phyloP scores from a whole-genome alignment of 345 rosid species.

The Sonneratia caseolaris region DNA sequence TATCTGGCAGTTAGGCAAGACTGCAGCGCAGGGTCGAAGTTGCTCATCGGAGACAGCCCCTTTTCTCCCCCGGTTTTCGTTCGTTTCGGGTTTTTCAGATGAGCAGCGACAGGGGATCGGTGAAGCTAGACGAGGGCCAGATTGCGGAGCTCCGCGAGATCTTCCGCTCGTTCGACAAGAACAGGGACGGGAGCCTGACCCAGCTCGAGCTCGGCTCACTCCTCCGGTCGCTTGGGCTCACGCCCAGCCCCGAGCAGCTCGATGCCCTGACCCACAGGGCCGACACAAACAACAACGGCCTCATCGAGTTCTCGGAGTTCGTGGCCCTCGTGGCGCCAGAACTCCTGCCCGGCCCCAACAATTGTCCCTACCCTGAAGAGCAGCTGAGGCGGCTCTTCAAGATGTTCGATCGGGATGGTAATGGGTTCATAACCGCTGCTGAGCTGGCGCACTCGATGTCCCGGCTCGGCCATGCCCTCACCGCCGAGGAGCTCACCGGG shows the following conservation, averaged over 20 bases:
- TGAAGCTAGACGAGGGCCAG: constrained; percentile 64
- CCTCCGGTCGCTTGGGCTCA: constrained; percentile 62
- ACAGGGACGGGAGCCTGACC: constrained; percentile 82
- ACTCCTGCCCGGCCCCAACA: constrained; percentile 39
- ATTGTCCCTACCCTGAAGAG: constrained; percentile 70
- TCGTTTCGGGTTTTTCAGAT: background rate
- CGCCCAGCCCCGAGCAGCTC: constrained; percentile 65
- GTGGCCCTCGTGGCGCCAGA: constrained; percentile 70
- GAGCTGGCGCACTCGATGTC: constrained; percentile 92
- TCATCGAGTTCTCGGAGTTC: constrained; percentile 82
- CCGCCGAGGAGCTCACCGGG: constrained; percentile 72
- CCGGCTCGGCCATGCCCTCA: constrained; percentile 66
- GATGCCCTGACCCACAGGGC: constrained; percentile 62
- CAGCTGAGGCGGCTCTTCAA: constrained; percentile 53
- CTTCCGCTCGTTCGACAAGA: constrained; percentile 75
- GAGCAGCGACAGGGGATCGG: constrained; percentile 36
- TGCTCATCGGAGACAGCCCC: background rate
- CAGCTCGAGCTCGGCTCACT: constrained; percentile 85
- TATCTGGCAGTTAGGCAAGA: background rate
- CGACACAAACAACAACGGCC: constrained; percentile 74
- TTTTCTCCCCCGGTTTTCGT: background rate
- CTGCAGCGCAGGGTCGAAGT: background rate
- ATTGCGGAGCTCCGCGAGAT: constrained; percentile 68
- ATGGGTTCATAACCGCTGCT: constrained; percentile 71
- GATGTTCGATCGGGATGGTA: constrained; percentile 69